Base-by-base conservation (phyloP, 306 rosid species). In the Sphenostylis stenocarpa region DNA sequence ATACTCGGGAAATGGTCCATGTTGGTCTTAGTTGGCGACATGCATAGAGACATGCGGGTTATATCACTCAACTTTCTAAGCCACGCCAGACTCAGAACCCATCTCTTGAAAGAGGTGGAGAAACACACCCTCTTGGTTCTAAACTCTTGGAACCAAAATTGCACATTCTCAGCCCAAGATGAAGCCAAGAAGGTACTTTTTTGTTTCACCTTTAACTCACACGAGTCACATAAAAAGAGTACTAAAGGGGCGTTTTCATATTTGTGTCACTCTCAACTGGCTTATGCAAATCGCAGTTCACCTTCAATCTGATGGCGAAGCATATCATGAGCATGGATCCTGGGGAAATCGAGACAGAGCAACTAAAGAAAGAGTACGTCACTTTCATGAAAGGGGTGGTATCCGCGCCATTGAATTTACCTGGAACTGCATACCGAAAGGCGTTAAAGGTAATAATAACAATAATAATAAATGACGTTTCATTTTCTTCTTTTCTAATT, bases 1-100 rank as follows among this genome's bases (percentile, higher is more conserved):
- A 92, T 96, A 84, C 89, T 96, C 1, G 99, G 99, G 7, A 96
- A 96, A 86, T 96, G 99, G 99, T 96, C 99, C 33, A 96, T 96
- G 99, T 61, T 96, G 84, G 99, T 96, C n/a, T 51, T 93, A 2
- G 99, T 92, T 11, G 99, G 99, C 13, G 99, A 96, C 92, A 96
- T 96, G 99, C 99, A 96, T 20, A 88, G 93, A 79, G 94, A 91
- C 64, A 92, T 96, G 99, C 83, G 99, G 73, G 80, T 63, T 36
- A 92, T 96, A 20, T 88, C 99, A 0, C 91, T 96, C 64, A 96
- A 96, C 60, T 96, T 92, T 75, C 82, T 96, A 38, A 91, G 98
- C 84, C 93, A 88, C 66, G 89, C 93, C 66, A 86, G 97, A 44
- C 96, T 96, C 31, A 88, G 88, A 67, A 88, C 91, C 38, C 86